phyloP scores from a whole-genome alignment of 208 protist genomes.

The Trypanosoma brucei region DNA sequence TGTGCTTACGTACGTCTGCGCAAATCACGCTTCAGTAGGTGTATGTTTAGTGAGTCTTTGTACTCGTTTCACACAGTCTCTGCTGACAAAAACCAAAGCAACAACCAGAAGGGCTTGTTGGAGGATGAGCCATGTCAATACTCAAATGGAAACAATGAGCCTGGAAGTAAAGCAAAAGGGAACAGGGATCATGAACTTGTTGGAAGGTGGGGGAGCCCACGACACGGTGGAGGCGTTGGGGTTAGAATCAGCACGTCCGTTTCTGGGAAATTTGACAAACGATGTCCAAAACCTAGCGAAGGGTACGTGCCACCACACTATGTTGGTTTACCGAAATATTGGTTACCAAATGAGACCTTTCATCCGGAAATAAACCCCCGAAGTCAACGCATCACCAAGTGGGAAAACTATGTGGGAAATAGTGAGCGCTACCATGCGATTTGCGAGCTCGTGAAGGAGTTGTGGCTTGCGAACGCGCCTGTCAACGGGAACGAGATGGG shows the following conservation, averaged over 20 bases:
- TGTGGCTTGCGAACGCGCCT: constrained; percentile 15
- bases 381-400: constrained; percentile 7
- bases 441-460: constrained; percentile 16
- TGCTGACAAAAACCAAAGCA: background rate
- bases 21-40: background rate
- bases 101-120: background rate
- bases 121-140: background rate
- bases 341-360: constrained; percentile 7
- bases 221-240: no score
- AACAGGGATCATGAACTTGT: no score
- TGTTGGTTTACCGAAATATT: background rate
- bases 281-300: no score
- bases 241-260: no score
- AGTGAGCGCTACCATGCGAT: constrained; percentile 10
- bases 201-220: no score
- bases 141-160: background rate
- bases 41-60: constrained; percentile 5
- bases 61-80: background rate
- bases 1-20: no score
- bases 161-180: background rate
- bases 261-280: no score
- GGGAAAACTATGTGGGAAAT: background rate
- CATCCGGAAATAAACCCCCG: constrained; percentile 19
- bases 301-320: no score
- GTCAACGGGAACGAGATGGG: constrained; percentile 24